These are phyloP conservation scores for Wickerhamiella dianesei DNA, from an alignment of 805 yeast genomes.

Conservation along the genomic window DNA sequence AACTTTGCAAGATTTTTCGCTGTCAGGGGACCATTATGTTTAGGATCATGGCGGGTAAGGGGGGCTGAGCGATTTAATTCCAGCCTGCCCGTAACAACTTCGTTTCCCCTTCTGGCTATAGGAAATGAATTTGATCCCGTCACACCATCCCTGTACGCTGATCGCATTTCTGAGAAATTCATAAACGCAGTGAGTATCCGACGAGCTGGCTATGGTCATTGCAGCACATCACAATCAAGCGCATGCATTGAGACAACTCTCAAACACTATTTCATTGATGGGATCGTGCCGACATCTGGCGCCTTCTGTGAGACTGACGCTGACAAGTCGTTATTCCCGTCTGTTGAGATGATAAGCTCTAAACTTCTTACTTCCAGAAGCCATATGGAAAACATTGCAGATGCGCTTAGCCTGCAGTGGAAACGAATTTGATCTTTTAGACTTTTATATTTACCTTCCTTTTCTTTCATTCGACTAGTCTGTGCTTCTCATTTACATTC, in stretches of 20 bases:
- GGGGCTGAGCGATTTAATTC: constrained; percentile 7
- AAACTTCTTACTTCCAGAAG: background rate
- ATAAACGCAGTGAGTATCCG: constrained; percentile 12
- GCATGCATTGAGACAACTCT: constrained; percentile 10
- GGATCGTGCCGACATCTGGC: constrained; percentile 11
- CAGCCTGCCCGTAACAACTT: constrained; percentile 3
- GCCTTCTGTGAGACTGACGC: constrained; percentile 10
- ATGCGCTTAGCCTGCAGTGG: too few species aligned
- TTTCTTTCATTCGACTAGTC: too few species aligned
- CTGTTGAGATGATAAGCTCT: background rate
- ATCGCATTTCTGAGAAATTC: constrained; percentile 10
- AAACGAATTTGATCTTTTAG: too few species aligned
- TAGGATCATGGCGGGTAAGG: constrained; percentile 5
- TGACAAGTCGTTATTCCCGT: background rate
- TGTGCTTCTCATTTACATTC: too few species aligned
- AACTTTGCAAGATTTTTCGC: constrained; percentile 6
- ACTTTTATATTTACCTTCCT: too few species aligned
- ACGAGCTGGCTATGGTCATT: constrained; percentile 17
- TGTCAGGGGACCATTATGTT: constrained; percentile 4
- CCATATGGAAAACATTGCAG: background rate
- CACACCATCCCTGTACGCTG: constrained; percentile 17
- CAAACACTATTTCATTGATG: constrained; percentile 10
- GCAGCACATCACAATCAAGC: constrained; percentile 17
- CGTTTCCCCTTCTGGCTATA: constrained; percentile 11
- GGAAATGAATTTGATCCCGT: constrained; percentile 19